Evolutionary conservation across 345 rosid genomes (phyloP).

Genomic region (Melaleuca quinquenervia): DNA sequence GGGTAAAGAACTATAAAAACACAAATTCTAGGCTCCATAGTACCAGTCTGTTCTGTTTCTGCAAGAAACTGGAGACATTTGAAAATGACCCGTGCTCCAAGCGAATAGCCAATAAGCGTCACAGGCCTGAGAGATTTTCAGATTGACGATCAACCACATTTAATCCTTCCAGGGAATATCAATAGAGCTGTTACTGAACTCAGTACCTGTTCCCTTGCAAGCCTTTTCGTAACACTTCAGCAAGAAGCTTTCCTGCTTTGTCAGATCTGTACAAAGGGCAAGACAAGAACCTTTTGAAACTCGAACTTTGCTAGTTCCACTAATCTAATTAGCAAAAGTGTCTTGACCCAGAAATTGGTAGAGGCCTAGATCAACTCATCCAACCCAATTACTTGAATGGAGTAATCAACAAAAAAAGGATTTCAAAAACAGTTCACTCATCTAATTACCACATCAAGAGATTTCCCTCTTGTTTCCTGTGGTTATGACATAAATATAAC

Average conservation of each 20-base stretch:
- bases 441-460: neutral
- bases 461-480: neutral
- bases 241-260: slow-evolving; percentile 84
- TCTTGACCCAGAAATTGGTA: neutral
- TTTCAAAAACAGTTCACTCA: neutral
- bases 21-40: neutral
- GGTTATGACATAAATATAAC: neutral
- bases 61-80: slow-evolving; percentile 83
- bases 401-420: neutral
- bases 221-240: slow-evolving; percentile 81
- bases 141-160: neutral
- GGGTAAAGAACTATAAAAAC: neutral
- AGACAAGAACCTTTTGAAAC: neutral
- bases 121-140: slow-evolving; percentile 55
- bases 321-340: neutral
- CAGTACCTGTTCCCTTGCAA: slow-evolving; percentile 87
- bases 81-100: slow-evolving; percentile 87
- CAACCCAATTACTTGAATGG: neutral
- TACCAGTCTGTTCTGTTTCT: slow-evolving; percentile 76
- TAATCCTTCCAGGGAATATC: neutral
- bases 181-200: neutral
- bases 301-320: neutral
- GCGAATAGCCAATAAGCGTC: slow-evolving; percentile 83
- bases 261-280: slow-evolving; percentile 52
- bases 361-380: neutral